A percentile compares a stretch with the other conserved stretches of the same genome.
These are phyloP conservation scores for Metarhizium guizhouense DNA, from an alignment of 2,329 filamentous ascomycete genomes.

Conservation along the genomic window DNA sequence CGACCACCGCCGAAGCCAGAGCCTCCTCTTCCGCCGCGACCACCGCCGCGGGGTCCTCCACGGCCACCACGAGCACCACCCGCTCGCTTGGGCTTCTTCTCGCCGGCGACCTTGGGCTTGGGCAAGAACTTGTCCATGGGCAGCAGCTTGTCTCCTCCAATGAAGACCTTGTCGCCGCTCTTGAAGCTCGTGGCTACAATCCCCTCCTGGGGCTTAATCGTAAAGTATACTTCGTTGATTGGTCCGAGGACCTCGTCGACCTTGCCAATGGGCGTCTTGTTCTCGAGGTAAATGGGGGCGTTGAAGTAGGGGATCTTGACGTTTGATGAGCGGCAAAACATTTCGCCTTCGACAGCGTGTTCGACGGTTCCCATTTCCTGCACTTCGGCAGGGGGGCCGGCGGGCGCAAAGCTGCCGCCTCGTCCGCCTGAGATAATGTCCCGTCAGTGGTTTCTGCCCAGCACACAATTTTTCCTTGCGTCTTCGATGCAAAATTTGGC, in stretches of 20 bases:
- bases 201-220: conserved; percentile 92
- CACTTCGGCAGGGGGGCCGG: conserved; percentile 12
- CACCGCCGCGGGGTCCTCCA: conserved; percentile 18
- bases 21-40: conserved; percentile 21
- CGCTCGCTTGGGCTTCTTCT: conserved; percentile 54
- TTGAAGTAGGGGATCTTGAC: conserved; percentile 98
- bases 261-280: conserved; percentile 94
- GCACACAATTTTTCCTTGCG: not conserved
- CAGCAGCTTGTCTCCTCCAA: conserved; percentile 86
- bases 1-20: conserved; percentile 26
- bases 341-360: conserved; percentile 93
- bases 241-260: conserved; percentile 97
- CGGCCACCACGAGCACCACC: conserved; percentile 31
- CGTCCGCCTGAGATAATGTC: conserved; percentile 8
- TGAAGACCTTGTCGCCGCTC: conserved; percentile 93
- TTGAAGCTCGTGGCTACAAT: conserved; percentile 95
- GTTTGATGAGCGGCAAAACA: conserved; percentile 94
- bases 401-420: conserved; percentile 11
- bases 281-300: conserved; percentile 96
- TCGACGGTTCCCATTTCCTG: conserved; percentile 85
- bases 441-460: not conserved
- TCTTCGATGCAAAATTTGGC: not conserved
- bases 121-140: conserved; percentile 94
- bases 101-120: conserved; percentile 73
- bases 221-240: conserved; percentile 97